Evolutionary conservation across 192 early-diverging fungal genomes (phyloP), one percentile per base, ranked within the genome.

Genomic region (Coemansia sp.): DNA sequence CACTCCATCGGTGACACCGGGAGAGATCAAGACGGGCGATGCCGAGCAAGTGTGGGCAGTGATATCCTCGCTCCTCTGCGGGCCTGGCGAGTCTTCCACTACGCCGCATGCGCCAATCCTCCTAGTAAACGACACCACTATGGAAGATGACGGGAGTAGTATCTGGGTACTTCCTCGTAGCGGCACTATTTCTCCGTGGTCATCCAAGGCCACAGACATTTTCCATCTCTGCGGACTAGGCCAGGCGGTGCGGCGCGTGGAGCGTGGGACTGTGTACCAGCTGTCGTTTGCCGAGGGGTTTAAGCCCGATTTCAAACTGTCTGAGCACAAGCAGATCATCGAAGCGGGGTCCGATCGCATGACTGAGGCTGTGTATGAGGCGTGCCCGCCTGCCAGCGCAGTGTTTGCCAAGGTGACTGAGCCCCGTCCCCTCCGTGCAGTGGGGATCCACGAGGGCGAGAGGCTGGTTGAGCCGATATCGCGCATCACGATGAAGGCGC

Each of bases 151-250:
- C n/a, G 77, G 70, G 63, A 64, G 71, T 37, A 36, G 39, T 46
- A 62, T 95, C 37, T 76, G 90, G 73, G 93, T 98, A 36, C 75
- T 98, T 58, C 98, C 98, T 2, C 88, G 97, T 14, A 85, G 86
- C 64, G 98, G 98, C 29, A 99, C 97, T 25, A 99, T 99, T 69
- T 95, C 95, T 9, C 98, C 98, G 17, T 99, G 98, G 98, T 97
- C 95, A 19, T 95, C 94, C 60, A 99, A 99, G 87, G 98, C 98
- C 2, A 98, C 97, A 19, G 97, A 99, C 70, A 99, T 99, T 82
- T 94, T 94, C 15, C 86, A 88, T 34, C 89, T 93, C 46, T 99
- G 97, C 82, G 95, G 94, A 45, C 86, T 99, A 21, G 77, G 84
- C 37, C 62, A 76, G 15, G 66, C 82, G 53, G 91, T 98, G 53